Evolutionary conservation across 2,329 filamentous ascomycete species (phyloP), one percentile per base, ranked within the genome.

Genomic region (Hypoxylon sp.): DNA sequence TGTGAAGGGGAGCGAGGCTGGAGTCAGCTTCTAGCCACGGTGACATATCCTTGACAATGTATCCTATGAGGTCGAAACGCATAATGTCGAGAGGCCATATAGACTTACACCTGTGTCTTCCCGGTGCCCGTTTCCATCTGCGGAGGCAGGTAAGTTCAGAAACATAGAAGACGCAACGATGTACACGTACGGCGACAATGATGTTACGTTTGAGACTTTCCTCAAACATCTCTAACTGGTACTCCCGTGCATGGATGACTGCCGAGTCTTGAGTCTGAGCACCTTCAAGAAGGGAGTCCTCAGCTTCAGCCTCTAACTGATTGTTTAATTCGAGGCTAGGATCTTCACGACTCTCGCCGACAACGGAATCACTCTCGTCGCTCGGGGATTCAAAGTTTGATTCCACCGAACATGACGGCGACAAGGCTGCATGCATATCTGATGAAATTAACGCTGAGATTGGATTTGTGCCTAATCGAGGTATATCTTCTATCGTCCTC

Each of bases 81-180:
- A 32, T 7, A 21, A 58, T 21, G 34, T 17, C 56, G 41, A 25
- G 13, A 9, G 21, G 13, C 25, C 13, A 38, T 50, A 45, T 43
- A 34, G 14, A 79, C 85, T 79, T 85, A 93, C 91, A 94, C 87
- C 70, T 91, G 89, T 2, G 92, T 94, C 77, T 94, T 94, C 1
- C 92, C 92, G 69, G 87, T 93, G 1, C 92, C 92, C 0, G 92
- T 94, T 68, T 92, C 91, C 91, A 94, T 94, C 90, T 79, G 60
- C 34, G 45, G 21, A 49, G 25, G 41, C 36, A 52, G 23, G 63
- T 63, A 60, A 62, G 55, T 21, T 9, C 11, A 5, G 7, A 52
- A 4, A 17, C 11, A 13, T 13, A 43, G 28, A 32, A 50, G 52
- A 32, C 11, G 9, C 9, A 17, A 28, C 10, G 11, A 19, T 28